A percentile compares a stretch with the other conserved stretches of the same genome.
These are phyloP conservation scores for Botrytis galanthina DNA, from an alignment of 2,329 filamentous ascomycete species.

Conservation along the genomic window DNA sequence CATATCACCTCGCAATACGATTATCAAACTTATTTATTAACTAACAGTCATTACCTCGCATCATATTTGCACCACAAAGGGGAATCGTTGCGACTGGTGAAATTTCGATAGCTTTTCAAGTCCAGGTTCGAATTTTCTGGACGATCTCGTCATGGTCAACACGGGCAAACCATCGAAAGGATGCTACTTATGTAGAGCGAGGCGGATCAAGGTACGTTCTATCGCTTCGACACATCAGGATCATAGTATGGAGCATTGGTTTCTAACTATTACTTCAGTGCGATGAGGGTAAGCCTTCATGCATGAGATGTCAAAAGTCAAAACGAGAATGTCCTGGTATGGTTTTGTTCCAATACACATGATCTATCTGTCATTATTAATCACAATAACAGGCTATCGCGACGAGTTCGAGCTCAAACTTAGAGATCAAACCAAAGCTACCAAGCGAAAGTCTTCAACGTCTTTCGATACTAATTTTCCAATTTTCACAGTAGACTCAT, in stretches of 20 bases:
- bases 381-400: slow-evolving; percentile 2
- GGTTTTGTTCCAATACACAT: slow-evolving; percentile 18
- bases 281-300: slow-evolving; percentile 62
- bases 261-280: slow-evolving; percentile 46
- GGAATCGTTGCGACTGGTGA: background rate
- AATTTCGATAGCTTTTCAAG: background rate
- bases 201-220: slow-evolving; percentile 22
- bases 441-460: background rate
- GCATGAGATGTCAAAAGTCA: slow-evolving; percentile 61
- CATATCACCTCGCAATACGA: background rate
- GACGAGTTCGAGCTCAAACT: slow-evolving; percentile 6
- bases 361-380: background rate
- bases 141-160: slow-evolving; percentile 9
- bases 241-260: background rate
- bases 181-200: slow-evolving; percentile 22
- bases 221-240: background rate
- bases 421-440: background rate
- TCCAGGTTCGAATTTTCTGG: background rate
- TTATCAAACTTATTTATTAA: background rate
- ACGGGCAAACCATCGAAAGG: slow-evolving; percentile 21
- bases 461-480: background rate
- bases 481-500: slow-evolving; percentile 4
- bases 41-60: background rate
- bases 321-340: slow-evolving; percentile 60
- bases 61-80: background rate